Base-by-base conservation (phyloP, 257 asterid genomes). In the Plantago ovata region DNA sequence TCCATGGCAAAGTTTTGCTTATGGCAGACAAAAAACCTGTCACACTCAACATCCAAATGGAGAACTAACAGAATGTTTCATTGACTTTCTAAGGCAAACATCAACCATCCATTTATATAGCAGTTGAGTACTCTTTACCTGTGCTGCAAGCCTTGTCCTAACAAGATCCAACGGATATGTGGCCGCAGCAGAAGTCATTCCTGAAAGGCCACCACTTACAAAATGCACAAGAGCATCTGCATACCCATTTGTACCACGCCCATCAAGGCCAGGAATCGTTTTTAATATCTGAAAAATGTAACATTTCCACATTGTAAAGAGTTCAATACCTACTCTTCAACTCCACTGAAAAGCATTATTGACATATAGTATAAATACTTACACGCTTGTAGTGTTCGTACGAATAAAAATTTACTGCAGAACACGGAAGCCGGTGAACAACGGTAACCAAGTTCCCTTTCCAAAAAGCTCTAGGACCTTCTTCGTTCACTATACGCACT, bases 401-500 rank as follows among this genome's bases (percentile, higher is more conserved):
- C 0, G 90, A 80, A 60, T 81, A 86, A 69, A 86, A 86, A 47
- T 72, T 86, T 54, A 81, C 85, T 0, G 95, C 67, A 38, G 90
- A 77, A 69, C 84, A 86, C 1, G 95, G 95, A 28, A 86, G 80
- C 12, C 95, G 80, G 63, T 86, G 95, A 33, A 76, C 85, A 61
- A 86, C 75, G 6, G 94, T 86, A 74, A 86, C 94, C 64, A 86
- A 65, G 61, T 86, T 86, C 60, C 95, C 95, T 68, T 79, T 86
- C 95, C 95, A 86, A 49, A 86, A 84, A 9, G 95, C 94, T 60
- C 86, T 68, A 56, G 84, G 79, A 22, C 95, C 95, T 74, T 86
- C 95, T 74, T 86, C 95, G 16, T 78, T 68, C 12, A 79, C 77
- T 62, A 86, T 74, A 3, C 90, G 78, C 50, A 78, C 15, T 28